Evolutionary conservation across 768 basidiomycete genomes (phyloP).

Genomic region (Clitopilus hobsonii): DNA sequence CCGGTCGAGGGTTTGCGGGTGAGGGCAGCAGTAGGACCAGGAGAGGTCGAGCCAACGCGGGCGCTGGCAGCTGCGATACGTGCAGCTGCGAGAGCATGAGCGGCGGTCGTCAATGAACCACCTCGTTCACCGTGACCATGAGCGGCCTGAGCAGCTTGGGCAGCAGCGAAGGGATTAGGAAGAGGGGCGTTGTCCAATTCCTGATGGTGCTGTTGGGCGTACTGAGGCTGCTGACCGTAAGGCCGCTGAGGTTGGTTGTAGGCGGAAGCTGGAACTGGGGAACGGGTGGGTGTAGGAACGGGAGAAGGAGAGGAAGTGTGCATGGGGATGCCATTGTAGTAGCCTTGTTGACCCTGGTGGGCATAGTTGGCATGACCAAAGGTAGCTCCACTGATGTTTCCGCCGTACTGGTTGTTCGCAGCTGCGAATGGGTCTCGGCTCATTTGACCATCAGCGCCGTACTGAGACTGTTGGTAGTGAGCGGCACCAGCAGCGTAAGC

Average conservation of each 20-base stretch:
- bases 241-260: neutral
- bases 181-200: neutral
- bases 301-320: neutral
- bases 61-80: neutral
- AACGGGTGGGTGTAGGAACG: neutral
- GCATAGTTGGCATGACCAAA: slow-evolving; percentile 9
- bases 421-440: slow-evolving; percentile 10
- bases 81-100: neutral
- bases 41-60: neutral
- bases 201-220: slow-evolving; percentile 8
- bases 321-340: neutral
- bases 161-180: neutral
- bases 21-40: neutral
- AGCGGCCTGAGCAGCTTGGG: neutral
- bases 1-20: neutral
- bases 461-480: slow-evolving; percentile 14
- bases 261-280: neutral
- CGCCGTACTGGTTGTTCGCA: slow-evolving; percentile 7
- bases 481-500: slow-evolving; percentile 10
- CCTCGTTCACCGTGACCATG: neutral
- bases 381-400: slow-evolving; percentile 2
- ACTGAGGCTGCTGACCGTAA: slow-evolving; percentile 6
- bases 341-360: neutral
- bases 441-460: slow-evolving; percentile 14
- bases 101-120: neutral